Evolutionary conservation across 208 protist genomes (phyloP), one percentile per base, ranked within the genome.

Genomic region (Leptomonas seymouri): DNA sequence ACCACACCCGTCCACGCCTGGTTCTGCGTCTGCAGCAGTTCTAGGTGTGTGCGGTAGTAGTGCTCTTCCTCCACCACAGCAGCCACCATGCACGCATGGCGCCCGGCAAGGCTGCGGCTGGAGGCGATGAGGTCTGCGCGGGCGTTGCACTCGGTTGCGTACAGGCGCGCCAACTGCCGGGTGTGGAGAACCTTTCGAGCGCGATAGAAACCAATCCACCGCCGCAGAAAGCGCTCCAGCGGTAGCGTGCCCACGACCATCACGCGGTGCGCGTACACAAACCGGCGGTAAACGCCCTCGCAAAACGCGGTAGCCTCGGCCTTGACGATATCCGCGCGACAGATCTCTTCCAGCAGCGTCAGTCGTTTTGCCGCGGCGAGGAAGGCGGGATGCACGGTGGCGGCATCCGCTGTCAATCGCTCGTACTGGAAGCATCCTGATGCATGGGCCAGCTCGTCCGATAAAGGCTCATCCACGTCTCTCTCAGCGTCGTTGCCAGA

Each of bases 31-130:
- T 84, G 64, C 8, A 91, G 53, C 31, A 60, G 59, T 48, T 82
- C 68, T 34, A 91, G 63, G n/a, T 65, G 11, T 12, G 20, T 23
- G 45, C 89, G 89, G 54, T 80, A 86, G 31, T 71, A 46, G 16
- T 54, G 41, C 48, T 94, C 85, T 58, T 80, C 56, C n/a, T 23
- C 48, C 1, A 45, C 8, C 5, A 85, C 25, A 0, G 86, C 53
- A 0, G 21, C 27, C 11, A 49, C 20, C 54, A 84, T 58, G 2
- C 82, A 70, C 21, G 39, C 45, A 7, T 58, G 58, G 27, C 77
- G 77, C 3, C 20, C 58, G 6, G 57, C 69, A 30, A 57, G 23
- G n/a, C 55, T 66, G 41, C 64, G 44, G 50, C 73, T 78, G 2
- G 70, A 59, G 20, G 44, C 21, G 21, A 74, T 42, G 42, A 89